phyloP scores from a whole-genome alignment of 2,329 filamentous ascomycete genomes.

The Colletotrichum tofieldiae region DNA sequence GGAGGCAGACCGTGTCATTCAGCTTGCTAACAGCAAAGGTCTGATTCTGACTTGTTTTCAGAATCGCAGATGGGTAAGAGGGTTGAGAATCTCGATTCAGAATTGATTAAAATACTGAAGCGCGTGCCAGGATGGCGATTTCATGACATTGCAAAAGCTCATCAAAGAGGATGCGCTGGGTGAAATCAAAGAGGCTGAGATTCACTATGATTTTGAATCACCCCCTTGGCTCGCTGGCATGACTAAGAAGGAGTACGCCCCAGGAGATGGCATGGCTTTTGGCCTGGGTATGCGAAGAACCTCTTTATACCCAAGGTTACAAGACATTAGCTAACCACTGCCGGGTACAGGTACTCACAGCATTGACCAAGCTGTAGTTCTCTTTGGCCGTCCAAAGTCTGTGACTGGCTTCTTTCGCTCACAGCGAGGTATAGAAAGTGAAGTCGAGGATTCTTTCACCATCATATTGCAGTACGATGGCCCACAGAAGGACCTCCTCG shows the following conservation, averaged over 20 bases:
- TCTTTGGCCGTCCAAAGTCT: constrained; percentile 71
- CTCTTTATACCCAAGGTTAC: too few species aligned
- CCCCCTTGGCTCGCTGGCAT: constrained; percentile 56
- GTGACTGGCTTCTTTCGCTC: constrained; percentile 72
- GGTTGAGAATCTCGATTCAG: neutral
- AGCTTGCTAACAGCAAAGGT: constrained; percentile 61
- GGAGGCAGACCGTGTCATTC: constrained; percentile 70
- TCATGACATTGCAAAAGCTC: constrained; percentile 72
- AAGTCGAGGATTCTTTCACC: constrained; percentile 65
- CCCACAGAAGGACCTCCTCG: constrained; percentile 62
- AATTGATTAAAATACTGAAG: too few species aligned
- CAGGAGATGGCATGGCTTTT: constrained; percentile 60
- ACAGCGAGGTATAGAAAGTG: constrained; percentile 62
- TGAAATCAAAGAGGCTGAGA: constrained; percentile 75
- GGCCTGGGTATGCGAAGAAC: constrained; percentile 53
- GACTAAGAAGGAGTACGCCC: constrained; percentile 52
- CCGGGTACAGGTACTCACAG: constrained; percentile 67
- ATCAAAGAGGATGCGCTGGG: constrained; percentile 69
- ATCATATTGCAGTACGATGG: constrained; percentile 72
- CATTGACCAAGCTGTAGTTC: constrained; percentile 72
- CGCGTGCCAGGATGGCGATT: constrained; percentile 67
- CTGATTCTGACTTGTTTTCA: constrained; percentile 68
- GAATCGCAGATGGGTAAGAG: constrained; percentile 48
- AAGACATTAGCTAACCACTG: neutral
- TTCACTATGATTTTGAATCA: constrained; percentile 73